Evolutionary conservation across 495 filamentous ascomycete genomes (phyloP).

Genomic region (Daldinia grandis): DNA sequence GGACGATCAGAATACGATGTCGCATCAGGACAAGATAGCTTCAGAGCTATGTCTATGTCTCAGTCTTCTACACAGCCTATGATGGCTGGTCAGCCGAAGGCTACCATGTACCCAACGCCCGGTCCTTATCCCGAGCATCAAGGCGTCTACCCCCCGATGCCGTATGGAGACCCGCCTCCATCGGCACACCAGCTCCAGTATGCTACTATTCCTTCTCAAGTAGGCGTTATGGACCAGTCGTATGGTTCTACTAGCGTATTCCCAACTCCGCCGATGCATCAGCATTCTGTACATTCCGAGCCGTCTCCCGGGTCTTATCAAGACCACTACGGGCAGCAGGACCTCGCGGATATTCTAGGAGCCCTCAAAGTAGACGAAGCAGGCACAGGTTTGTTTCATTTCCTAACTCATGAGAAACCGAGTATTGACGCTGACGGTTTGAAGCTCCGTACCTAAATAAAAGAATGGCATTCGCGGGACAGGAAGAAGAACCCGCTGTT

Average conservation of each 20-base stretch:
- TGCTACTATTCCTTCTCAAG: conserved; percentile 53
- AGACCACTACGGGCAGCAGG: conserved; percentile 73
- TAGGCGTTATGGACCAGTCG: conserved; percentile 60
- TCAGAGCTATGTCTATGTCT: conserved; percentile 58
- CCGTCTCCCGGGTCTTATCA: conserved; percentile 61
- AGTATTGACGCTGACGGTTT: conserved; percentile 12
- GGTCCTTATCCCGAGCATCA: conserved; percentile 51
- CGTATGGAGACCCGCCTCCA: conserved; percentile 56
- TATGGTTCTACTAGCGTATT: conserved; percentile 58
- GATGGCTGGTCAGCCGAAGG: conserved; percentile 48
- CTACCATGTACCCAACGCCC: conserved; percentile 51
- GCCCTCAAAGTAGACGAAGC: conserved; percentile 87
- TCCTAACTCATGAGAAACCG: background rate
- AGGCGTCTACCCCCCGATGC: conserved; percentile 55
- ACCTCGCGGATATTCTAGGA: conserved; percentile 82
- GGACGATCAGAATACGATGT: conserved; percentile 55
- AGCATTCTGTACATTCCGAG: conserved; percentile 53
- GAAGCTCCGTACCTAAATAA: conserved; percentile 86
- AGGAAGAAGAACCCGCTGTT: conserved; percentile 76
- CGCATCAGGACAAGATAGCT: conserved; percentile 61
- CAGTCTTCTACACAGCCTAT: conserved; percentile 50
- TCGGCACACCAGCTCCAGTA: conserved; percentile 60
- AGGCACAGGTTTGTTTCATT: conserved; percentile 75
- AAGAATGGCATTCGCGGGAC: conserved; percentile 60
- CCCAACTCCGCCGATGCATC: conserved; percentile 62